Evolutionary conservation across 208 protist genomes (phyloP).

Genomic region (Trichomonas gallinae): DNA sequence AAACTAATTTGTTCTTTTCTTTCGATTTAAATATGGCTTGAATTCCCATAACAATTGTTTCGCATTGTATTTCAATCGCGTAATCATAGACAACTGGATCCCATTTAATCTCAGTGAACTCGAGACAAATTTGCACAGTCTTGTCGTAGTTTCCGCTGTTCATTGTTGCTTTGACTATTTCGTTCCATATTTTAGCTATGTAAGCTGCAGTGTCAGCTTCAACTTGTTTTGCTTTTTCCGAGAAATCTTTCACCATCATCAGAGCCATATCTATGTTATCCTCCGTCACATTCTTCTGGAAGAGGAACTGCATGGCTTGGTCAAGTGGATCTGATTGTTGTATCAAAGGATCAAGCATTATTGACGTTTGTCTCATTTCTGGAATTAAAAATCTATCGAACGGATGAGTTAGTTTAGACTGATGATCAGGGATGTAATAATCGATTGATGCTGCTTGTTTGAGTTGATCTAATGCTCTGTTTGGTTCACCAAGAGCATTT

Average conservation of each 20-base stretch:
- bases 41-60: background rate
- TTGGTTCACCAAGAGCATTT: background rate
- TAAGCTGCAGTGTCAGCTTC: background rate
- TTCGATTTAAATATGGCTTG: background rate
- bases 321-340: background rate
- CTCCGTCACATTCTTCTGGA: background rate
- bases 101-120: background rate
- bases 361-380: background rate
- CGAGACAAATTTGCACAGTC: background rate
- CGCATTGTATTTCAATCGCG: background rate
- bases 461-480: background rate
- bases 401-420: background rate
- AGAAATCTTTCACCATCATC: background rate
- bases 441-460: background rate
- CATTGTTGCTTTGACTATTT: background rate
- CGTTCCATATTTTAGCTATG: background rate
- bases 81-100: background rate
- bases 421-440: background rate
- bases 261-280: background rate
- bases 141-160: background rate
- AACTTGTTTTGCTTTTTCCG: background rate
- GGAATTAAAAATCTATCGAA: constrained; percentile 12
- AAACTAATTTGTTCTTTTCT: background rate
- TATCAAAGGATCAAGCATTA: background rate
- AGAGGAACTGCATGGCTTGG: background rate